phyloP scores from a whole-genome alignment of 805 yeast genomes.

The Candida schatavii region DNA sequence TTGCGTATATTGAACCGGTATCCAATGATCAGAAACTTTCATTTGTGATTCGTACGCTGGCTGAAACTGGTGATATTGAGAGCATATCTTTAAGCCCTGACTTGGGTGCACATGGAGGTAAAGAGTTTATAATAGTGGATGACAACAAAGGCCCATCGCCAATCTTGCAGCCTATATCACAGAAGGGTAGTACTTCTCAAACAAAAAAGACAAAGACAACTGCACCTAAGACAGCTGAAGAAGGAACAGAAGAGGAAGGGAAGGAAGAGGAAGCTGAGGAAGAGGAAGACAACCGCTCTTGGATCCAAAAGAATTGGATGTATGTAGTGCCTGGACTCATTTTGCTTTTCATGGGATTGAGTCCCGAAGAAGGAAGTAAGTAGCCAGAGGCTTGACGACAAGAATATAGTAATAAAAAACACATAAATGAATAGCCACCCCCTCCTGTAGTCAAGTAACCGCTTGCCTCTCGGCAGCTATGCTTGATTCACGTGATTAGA shows the following conservation, averaged over 20 bases:
- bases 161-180: constrained; percentile 22
- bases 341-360: constrained; percentile 28
- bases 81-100: background rate
- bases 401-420: background rate
- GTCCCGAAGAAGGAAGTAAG: constrained; percentile 14
- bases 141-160: constrained; percentile 23
- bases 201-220: constrained; percentile 21
- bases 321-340: constrained; percentile 52
- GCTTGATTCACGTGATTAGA: too few relatives aligned
- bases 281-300: constrained; percentile 36
- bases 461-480: too few relatives aligned
- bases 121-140: constrained; percentile 6
- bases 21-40: constrained; percentile 6
- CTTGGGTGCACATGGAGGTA: background rate
- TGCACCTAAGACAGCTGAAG: constrained; percentile 21
- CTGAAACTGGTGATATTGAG: background rate
- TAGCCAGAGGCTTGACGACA: background rate
- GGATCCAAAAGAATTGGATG: constrained; percentile 63
- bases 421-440: too few relatives aligned
- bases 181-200: constrained; percentile 11
- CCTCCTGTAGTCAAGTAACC: too few relatives aligned
- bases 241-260: constrained; percentile 19
- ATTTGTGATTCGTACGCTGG: background rate
- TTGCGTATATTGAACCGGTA: constrained; percentile 14
- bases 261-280: constrained; percentile 19